A percentile compares a stretch with the other conserved stretches of the same genome.
Evolutionary conservation across 225 moss, liverwort and hornwort genomes (phyloP).

Genomic region (Climacium dendroides): DNA sequence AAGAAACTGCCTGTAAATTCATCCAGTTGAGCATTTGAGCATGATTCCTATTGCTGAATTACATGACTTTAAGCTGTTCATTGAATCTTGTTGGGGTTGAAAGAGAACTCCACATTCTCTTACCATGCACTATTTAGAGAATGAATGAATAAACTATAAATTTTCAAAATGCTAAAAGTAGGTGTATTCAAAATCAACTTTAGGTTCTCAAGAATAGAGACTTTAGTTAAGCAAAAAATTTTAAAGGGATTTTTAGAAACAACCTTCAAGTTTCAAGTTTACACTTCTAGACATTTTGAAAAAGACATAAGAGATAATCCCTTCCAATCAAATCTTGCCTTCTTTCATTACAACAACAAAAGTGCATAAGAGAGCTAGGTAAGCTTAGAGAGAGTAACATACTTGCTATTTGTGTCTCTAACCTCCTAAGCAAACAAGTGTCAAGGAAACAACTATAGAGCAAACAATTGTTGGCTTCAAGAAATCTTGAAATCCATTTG

Average conservation of each 20-base stretch:
- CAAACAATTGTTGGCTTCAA: background rate
- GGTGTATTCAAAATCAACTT: background rate
- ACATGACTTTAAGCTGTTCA: background rate
- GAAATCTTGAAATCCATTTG: background rate
- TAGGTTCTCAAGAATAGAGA: background rate
- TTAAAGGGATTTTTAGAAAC: accelerated
- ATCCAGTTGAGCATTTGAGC: background rate
- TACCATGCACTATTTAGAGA: background rate
- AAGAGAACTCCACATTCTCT: no score
- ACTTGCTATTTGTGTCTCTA: background rate
- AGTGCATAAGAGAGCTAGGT: no score
- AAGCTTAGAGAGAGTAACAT: background rate
- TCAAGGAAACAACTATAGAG: no score
- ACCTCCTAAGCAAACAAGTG: background rate
- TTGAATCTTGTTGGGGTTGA: background rate
- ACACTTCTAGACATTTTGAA: background rate
- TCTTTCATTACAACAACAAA: background rate
- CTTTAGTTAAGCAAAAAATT: background rate
- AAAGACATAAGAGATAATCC: background rate
- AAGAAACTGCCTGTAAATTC: background rate
- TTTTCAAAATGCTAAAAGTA: no score
- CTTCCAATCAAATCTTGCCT: background rate
- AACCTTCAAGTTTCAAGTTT: background rate
- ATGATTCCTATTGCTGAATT: background rate
- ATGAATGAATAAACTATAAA: background rate